phyloP scores from a whole-genome alignment of 1,284 basidiomycete genomes.

The Rhizopogon parksii region DNA sequence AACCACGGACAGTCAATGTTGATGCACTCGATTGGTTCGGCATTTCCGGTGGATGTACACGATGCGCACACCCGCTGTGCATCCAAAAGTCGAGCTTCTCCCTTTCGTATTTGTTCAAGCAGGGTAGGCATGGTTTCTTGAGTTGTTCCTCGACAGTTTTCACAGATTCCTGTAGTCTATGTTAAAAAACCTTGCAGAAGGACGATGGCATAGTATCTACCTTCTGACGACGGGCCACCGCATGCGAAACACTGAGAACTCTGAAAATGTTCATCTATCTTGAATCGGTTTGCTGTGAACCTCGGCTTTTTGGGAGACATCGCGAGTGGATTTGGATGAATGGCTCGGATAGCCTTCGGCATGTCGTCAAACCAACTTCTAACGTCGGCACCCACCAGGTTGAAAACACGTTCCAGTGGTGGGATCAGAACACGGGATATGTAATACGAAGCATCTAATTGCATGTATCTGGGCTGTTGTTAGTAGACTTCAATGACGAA shows the following conservation, averaged over 20 bases:
- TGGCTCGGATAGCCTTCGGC: constrained; percentile 48
- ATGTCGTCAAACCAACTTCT: constrained; percentile 85
- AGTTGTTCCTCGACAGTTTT: constrained; percentile 48
- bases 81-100: constrained; percentile 51
- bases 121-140: constrained; percentile 57
- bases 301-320: constrained; percentile 44
- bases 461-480: constrained; percentile 13
- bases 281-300: constrained; percentile 31
- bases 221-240: constrained; percentile 45
- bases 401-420: constrained; percentile 86
- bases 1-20: constrained; percentile 82
- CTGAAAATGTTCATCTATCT: constrained; percentile 75
- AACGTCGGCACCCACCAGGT: constrained; percentile 87
- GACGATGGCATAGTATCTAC: constrained; percentile 29
- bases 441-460: constrained; percentile 60
- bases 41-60: constrained; percentile 52
- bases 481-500: not conserved
- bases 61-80: constrained; percentile 65
- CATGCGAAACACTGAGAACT: constrained; percentile 70
- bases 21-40: constrained; percentile 67
- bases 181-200: not conserved
- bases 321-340: constrained; percentile 19
- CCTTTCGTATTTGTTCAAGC: constrained; percentile 47
- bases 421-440: constrained; percentile 85
- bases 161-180: constrained; percentile 54